Evolutionary conservation across 257 asterid species (phyloP), one percentile per base, ranked within the genome.

Genomic region (Prunella vulgaris): DNA sequence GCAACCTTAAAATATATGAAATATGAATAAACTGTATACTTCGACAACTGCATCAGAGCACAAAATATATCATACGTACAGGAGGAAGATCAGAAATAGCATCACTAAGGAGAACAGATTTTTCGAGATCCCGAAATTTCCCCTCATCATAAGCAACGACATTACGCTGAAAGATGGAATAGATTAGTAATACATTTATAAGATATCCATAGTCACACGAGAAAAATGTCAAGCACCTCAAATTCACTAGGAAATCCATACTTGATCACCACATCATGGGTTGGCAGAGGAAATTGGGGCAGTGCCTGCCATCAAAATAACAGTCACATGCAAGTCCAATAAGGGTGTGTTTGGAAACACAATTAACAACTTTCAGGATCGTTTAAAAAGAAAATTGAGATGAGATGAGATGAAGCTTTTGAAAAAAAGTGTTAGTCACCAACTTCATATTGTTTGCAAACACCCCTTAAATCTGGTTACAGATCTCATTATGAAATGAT

Each of bases 51-150:
- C 73, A 48, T 42, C 54, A 61, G 63, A 37, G 44, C 60, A 59
- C 8, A 60, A 48, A 66, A 32, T 32, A 35, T 56, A 56, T 40
- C 52, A 24, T 49, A 72, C 78, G 25, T 78, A 84, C 88, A 32
- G 81, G 84, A 64, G 88, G 88, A 64, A 83, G 85, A 71, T 83
- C 88, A 8, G 85, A 78, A 68, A 83, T 73, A 57, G 85, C 88
- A 61, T 83, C 85, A 6, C 76, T 37, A 58, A 84, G 85, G 57
- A 80, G 62, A 33, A 76, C 35, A 27, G 25, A 51, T 76, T 76
- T 78, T 76, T 83, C 82, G 27, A 83, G 77, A 68, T 80, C 68
- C 60, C 80, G 71, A 42, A 49, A 25, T 51, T 71, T 71, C 7
- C 85, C 88, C 56, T 80, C 88, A 63, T 83, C 85, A 65, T 78